Evolutionary conservation across 2,329 filamentous ascomycete genomes (phyloP), one percentile per base, ranked within the genome.

Genomic region (Stemphylium vesicarium): DNA sequence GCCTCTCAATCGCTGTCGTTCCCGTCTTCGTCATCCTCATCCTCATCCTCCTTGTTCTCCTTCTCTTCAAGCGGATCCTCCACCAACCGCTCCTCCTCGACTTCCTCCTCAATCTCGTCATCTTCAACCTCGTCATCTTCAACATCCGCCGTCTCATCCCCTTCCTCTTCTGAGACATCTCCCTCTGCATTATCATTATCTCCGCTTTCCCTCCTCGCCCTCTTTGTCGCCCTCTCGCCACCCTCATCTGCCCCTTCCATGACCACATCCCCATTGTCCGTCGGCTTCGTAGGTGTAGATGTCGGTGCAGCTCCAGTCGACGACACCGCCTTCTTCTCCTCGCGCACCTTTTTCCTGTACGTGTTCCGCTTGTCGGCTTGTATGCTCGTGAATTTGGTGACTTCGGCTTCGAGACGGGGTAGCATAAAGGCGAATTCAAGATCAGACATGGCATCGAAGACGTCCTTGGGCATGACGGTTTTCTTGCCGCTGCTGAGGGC

Each of bases 361-460:
- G 83, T 85, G 63, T 87, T 91, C 47, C 89, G 86, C 77, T 92
- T 92, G 52, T 88, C 86, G 16, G 87, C 85, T 72, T 91, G 88
- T 53, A 87, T 84, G 60, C 88, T 83, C 69, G 87, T 90, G 80
- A 90, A 92, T 72, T 90, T 92, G 37, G 85, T 84, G 71, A 92
- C 88, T 75, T 94, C 91, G 5, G 86, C 88, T 74, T 94, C 88
- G 29, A 94, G 79, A 31, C 86, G 81, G 12, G 85, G 84, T 51
- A 91, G 79, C 71, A 93, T 92, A n/a, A 81, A 82, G 43, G 83
- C 82, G 59, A 91, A 91, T 72, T 94, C 91, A 41, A 88, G 84
- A 33, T 91, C 88, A n/a, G 89, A 86, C 41, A 95, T 81, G 0
- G 90, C 90, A 44, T 87, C 86, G 69, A 93, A 87, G 36, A 95